These are phyloP conservation scores for Punica granatum DNA, from an alignment of 345 rosid species.

Conservation along the genomic window DNA sequence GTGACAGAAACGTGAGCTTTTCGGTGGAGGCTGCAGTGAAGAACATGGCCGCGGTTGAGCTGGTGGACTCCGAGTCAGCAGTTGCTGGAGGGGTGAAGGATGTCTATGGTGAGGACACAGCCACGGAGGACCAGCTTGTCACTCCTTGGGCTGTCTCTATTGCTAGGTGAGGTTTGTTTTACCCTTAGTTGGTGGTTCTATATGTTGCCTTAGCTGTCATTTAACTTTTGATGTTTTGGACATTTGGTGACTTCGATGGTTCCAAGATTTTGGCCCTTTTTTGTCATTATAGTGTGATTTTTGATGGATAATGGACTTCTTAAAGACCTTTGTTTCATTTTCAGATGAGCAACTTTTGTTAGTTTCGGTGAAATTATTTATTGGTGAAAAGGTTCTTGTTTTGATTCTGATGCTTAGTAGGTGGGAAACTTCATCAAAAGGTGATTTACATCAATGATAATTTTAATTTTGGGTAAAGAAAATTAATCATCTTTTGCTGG, in stretches of 20 bases:
- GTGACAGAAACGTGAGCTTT: neutral
- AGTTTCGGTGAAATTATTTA: neutral
- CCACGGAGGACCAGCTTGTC: slow-evolving; percentile 40
- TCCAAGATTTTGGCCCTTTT: neutral
- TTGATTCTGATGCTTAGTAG: neutral
- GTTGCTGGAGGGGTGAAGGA: slow-evolving; percentile 28
- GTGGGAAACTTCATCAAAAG: neutral
- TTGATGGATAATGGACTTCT: neutral
- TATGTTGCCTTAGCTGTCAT: neutral
- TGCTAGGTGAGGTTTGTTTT: slow-evolving; percentile 24
- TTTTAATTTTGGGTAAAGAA: too few species aligned
- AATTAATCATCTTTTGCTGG: neutral
- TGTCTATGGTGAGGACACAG: slow-evolving; percentile 35
- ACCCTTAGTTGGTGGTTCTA: neutral
- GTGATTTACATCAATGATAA: neutral
- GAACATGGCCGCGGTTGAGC: slow-evolving; percentile 4
- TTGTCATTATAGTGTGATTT: neutral
- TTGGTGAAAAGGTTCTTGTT: neutral
- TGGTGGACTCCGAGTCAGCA: neutral
- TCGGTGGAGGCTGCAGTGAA: slow-evolving; percentile 9
- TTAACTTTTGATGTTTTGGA: neutral
- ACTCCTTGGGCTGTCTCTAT: slow-evolving; percentile 47
- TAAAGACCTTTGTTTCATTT: neutral
- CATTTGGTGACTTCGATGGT: neutral
- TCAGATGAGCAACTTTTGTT: neutral